These are phyloP conservation scores for Colletotrichum scovillei DNA, from an alignment of 2,329 filamentous ascomycete species.

Conservation along the genomic window DNA sequence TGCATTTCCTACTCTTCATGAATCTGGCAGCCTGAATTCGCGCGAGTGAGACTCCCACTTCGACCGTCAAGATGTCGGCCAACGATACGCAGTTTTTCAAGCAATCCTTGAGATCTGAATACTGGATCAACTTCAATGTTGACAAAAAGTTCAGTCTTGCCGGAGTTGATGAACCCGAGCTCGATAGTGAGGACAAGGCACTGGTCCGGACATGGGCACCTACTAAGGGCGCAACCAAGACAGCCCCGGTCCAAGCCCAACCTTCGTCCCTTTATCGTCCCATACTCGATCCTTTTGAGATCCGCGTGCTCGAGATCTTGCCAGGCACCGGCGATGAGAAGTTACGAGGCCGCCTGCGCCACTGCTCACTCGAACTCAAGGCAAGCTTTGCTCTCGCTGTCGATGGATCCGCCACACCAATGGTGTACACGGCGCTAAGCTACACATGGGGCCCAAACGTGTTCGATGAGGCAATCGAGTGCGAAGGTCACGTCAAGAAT, in stretches of 20 bases:
- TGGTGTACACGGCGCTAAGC: constrained; percentile 12
- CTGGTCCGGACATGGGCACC: background rate
- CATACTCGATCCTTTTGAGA: constrained; percentile 2
- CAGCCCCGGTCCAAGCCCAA: background rate
- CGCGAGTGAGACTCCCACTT: background rate
- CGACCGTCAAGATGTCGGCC: background rate
- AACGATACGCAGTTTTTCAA: background rate
- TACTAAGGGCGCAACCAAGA: background rate
- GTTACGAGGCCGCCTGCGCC: background rate
- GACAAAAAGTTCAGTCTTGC: background rate
- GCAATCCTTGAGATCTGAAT: background rate
- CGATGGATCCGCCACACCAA: background rate
- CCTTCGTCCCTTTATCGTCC: background rate
- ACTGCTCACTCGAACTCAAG: constrained; percentile 12
- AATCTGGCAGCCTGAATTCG: background rate
- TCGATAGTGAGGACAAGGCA: background rate
- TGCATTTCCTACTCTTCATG: background rate
- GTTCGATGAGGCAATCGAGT: background rate
- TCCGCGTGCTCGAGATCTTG: constrained; percentile 6
- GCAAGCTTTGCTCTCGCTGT: background rate
- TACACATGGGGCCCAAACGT: background rate
- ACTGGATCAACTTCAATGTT: background rate
- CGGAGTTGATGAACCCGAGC: background rate
- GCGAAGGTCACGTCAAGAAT: background rate
- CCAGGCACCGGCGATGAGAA: background rate